Conservation (phyloP, 768 basidiomycete species). For the Cytidiella melzeri region DNA sequence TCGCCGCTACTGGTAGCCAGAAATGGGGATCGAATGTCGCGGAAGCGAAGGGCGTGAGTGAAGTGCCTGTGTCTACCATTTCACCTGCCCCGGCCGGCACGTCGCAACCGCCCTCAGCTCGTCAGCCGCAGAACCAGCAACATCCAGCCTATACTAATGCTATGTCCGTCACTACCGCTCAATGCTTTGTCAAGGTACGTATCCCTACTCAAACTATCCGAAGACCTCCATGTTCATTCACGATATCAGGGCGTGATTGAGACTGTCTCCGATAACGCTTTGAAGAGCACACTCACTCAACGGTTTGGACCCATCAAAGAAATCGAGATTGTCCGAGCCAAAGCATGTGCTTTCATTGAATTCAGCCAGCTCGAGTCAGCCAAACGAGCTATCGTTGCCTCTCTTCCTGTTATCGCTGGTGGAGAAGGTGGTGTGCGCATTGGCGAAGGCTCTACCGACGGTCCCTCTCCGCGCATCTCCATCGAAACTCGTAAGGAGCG, state of each 20-base stretch:
- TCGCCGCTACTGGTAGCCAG: slow-evolving; percentile 76
- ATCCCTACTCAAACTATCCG: too few species aligned
- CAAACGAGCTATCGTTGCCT: slow-evolving; percentile 76
- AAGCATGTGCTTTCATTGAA: slow-evolving; percentile 94
- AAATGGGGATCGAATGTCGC: slow-evolving; percentile 86
- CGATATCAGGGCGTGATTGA: slow-evolving; percentile 67
- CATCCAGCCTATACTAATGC: slow-evolving; percentile 53
- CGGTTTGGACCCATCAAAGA: slow-evolving; percentile 84
- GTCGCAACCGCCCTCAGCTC: slow-evolving; percentile 30
- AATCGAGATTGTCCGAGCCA: slow-evolving; percentile 79
- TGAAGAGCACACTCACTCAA: slow-evolving; percentile 43
- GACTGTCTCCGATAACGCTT: slow-evolving; percentile 43
- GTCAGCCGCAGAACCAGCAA: slow-evolving; percentile 33
- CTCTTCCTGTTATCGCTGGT: slow-evolving; percentile 58
- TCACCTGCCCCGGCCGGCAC: slow-evolving; percentile 38
- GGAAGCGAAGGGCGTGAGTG: slow-evolving; percentile 71
- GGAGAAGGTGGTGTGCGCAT: slow-evolving; percentile 88
- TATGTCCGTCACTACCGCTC: slow-evolving; percentile 55
- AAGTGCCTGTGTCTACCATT: slow-evolving; percentile 40
- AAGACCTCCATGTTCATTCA: too few species aligned
- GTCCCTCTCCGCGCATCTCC: slow-evolving; percentile 49
- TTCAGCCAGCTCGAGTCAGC: slow-evolving; percentile 75
- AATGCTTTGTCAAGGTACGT: slow-evolving; percentile 89
- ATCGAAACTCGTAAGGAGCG: slow-evolving; percentile 93
- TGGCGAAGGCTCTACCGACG: slow-evolving; percentile 52